Conservation (phyloP, 495 filamentous ascomycete species). For the Corynascus novoguineensis region DNA sequence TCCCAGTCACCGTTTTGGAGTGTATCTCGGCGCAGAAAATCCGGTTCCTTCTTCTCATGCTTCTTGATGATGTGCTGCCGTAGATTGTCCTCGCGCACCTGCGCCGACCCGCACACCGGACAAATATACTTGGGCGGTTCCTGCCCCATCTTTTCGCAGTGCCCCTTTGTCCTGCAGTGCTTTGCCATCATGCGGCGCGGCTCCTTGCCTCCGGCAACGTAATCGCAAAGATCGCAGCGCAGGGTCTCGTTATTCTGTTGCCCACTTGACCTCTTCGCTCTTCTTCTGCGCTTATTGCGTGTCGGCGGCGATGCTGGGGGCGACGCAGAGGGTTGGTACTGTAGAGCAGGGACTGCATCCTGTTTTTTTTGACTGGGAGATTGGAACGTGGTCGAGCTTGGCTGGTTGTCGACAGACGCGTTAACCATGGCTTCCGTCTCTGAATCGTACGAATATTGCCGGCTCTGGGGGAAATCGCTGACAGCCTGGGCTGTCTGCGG, state of each 20-base stretch:
- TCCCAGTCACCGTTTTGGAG: too few species aligned
- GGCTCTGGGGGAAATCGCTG: not conserved
- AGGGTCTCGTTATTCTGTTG: not conserved
- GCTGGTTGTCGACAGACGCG: too few species aligned
- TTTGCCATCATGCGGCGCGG: slow-evolving; percentile 6
- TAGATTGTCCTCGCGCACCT: slow-evolving; percentile 11
- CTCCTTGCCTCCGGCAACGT: not conserved
- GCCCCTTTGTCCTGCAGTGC: slow-evolving; percentile 6
- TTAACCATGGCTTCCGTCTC: not conserved
- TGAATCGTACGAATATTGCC: slow-evolving; percentile 4
- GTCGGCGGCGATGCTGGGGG: too few species aligned
- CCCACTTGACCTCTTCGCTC: too few species aligned
- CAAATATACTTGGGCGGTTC: not conserved
- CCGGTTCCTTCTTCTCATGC: not conserved
- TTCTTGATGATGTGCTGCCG: not conserved
- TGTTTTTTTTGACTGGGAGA: too few species aligned
- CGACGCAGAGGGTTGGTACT: too few species aligned
- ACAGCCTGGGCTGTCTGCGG: not conserved
- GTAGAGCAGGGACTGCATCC: too few species aligned
- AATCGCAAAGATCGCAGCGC: slow-evolving; percentile 2
- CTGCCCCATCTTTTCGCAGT: slow-evolving; percentile 7
- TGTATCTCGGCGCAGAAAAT: too few species aligned
- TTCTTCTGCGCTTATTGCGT: too few species aligned
- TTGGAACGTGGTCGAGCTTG: too few species aligned
- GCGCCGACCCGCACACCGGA: not conserved